Evolutionary conservation across 2,329 filamentous ascomycete genomes (phyloP).

Genomic region (Penicillium sp.): DNA sequence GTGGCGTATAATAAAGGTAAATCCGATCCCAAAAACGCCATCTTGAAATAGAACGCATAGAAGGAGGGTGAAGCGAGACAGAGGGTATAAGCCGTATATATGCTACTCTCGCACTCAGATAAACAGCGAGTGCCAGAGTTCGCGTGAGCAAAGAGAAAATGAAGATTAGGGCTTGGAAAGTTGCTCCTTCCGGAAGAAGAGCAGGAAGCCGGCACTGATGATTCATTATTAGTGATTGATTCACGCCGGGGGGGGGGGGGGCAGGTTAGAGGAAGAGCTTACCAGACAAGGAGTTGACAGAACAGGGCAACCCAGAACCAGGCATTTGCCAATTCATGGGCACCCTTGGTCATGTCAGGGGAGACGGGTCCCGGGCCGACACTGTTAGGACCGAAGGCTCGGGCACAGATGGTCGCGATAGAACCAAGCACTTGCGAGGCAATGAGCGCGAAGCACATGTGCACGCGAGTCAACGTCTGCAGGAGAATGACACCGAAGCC

Average conservation of each 20-base stretch:
- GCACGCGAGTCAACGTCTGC: constrained; percentile 68
- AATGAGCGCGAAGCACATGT: constrained; percentile 67
- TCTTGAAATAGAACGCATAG: not conserved
- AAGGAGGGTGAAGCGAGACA: not conserved
- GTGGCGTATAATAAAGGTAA: constrained; percentile 2
- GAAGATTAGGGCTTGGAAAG: constrained; percentile 49
- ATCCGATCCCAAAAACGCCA: constrained; percentile 3
- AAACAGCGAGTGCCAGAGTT: not conserved
- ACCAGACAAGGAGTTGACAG: constrained; percentile 63
- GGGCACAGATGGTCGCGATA: constrained; percentile 65
- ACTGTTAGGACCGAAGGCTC: constrained; percentile 65
- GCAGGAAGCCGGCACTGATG: constrained; percentile 44
- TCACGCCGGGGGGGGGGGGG: not conserved
- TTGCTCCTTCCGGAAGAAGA: constrained; percentile 55
- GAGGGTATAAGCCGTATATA: constrained; percentile 13
- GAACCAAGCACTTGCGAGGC: constrained; percentile 67
- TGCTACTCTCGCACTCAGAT: constrained; percentile 1
- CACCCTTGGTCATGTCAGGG: constrained; percentile 62
- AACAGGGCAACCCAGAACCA: constrained; percentile 68
- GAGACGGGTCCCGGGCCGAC: constrained; percentile 67
- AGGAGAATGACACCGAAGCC: constrained; percentile 72
- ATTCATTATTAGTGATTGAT: not conserved
- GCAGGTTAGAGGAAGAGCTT: not conserved
- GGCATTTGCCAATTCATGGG: constrained; percentile 53
- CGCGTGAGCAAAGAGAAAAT: not conserved